Base-by-base conservation (phyloP, 345 rosid species). In the Fremontodendron californicum region DNA sequence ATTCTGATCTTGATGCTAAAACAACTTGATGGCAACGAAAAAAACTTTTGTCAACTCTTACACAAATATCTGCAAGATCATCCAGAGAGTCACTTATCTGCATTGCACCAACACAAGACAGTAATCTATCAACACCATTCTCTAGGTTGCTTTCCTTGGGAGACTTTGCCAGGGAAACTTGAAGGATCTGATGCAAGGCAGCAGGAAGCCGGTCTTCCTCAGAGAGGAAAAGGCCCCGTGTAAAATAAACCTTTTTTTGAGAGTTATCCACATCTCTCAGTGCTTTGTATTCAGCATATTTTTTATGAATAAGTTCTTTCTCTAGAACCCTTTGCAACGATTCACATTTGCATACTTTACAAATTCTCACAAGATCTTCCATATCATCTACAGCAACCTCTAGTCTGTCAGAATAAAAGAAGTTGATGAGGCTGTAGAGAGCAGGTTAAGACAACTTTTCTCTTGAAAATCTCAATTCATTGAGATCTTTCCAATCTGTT, bases 1-100 rank as follows among this genome's bases (percentile, higher is more conserved):
- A 96, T 84, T 96, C 98, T 23, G 99, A 96, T 81, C 99, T 93
- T 18, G 99, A 90, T 64, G 96, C 97, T 79, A 96, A 86, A 82
- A 96, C 84, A 76, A 93, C 98, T 87, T 93, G 96, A 87, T 93
- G 98, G 87, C 97, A 93, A 74, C 85, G 91, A 61, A 91, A 91
- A 80, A 67, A 77, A 82, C 77, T 88, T 77, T 81, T 80, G 82
- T 87, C 94, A 77, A 92, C 99, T 82, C 76, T 92, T 75, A 96
- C 82, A 70, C 91, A 93, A 79, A 93, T 89, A 89, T 96, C 99
- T 67, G 97, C 96, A 75, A 92, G 96, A 77, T 84, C 93, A 83
- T 90, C 85, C 31, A 76, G 78, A 48, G 77, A 82, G 74, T 85
- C 82, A 86, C 79, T 73, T 67, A 84, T 62, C 78, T 80, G 82